These are phyloP conservation scores for Coniophora puteana DNA, from an alignment of 1,284 basidiomycete species.

Conservation along the genomic window DNA sequence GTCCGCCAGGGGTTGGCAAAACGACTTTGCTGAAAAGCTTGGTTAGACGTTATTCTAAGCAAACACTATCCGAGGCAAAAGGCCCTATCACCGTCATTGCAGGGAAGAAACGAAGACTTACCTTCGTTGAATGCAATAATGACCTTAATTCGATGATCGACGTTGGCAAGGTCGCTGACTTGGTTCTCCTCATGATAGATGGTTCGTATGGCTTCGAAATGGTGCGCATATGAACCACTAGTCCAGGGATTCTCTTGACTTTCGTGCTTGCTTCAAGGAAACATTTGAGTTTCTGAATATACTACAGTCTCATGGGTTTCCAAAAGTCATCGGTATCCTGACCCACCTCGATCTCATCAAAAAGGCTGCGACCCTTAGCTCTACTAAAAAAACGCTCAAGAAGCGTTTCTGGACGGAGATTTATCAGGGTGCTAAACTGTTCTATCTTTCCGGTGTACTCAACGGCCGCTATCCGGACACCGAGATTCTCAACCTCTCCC, in stretches of 20 bases:
- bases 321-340: conserved; percentile 96
- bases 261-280: conserved; percentile 56
- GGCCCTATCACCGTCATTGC: conserved; percentile 96
- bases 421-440: conserved; percentile 97
- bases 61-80: conserved; percentile 85
- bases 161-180: conserved; percentile 93
- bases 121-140: conserved; percentile 97
- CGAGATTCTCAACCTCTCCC: conserved; percentile 93
- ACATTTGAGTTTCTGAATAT: conserved; percentile 99
- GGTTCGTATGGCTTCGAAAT: conserved; percentile 99
- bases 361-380: conserved; percentile 82
- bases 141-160: conserved; percentile 99
- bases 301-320: conserved; percentile 95
- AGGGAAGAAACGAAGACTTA: conserved; percentile 89
- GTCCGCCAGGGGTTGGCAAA: conserved; percentile 96
- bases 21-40: conserved; percentile 92
- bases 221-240: conserved; percentile 44
- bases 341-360: conserved; percentile 98
- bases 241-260: conserved; percentile 1
- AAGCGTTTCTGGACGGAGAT: conserved; percentile 99
- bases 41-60: conserved; percentile 92
- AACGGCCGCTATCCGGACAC: conserved; percentile 98
- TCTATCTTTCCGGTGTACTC: conserved; percentile 96
- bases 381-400: conserved; percentile 94
- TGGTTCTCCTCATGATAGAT: conserved; percentile 97